A percentile compares a stretch with the other conserved stretches of the same genome.
phyloP scores from a whole-genome alignment of 2,329 filamentous ascomycete genomes.

The Trichothecium roseum region DNA sequence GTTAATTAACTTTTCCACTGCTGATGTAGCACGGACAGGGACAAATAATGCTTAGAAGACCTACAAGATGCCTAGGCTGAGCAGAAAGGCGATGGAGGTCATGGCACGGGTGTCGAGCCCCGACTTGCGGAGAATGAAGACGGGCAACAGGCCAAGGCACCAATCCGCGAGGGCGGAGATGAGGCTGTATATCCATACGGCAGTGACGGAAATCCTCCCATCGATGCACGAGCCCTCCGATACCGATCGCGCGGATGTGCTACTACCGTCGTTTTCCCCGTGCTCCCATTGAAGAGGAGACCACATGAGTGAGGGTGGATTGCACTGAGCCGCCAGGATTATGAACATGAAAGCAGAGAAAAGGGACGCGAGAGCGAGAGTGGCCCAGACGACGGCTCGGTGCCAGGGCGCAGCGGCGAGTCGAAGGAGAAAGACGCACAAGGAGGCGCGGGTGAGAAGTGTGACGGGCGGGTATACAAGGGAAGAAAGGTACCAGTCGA shows the following conservation, averaged over 20 bases:
- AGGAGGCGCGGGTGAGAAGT: conserved; percentile 26
- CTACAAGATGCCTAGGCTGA: conserved; percentile 40
- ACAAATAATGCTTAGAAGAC: too few species aligned
- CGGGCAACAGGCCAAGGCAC: conserved; percentile 36
- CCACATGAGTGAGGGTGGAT: conserved; percentile 38
- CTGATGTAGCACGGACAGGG: too few species aligned
- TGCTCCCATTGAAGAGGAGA: conserved; percentile 23
- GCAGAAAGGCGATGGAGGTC: conserved; percentile 30
- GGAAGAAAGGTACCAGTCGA: conserved; percentile 28
- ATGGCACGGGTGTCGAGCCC: conserved; percentile 37
- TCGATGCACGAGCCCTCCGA: conserved; percentile 28
- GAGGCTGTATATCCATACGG: conserved; percentile 34
- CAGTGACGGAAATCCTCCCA: conserved; percentile 24
- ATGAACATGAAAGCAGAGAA: conserved; percentile 31
- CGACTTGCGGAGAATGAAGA: conserved; percentile 39
- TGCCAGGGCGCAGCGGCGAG: conserved; percentile 23
- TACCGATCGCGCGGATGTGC: too few species aligned
- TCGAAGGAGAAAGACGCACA: conserved; percentile 29
- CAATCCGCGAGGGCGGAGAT: conserved; percentile 35
- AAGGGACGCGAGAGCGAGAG: conserved; percentile 22
- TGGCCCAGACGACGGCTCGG: conserved; percentile 19
- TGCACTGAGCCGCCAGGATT: conserved; percentile 38
- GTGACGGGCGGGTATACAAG: conserved; percentile 28
- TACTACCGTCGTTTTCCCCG: too few species aligned
- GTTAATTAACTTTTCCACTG: neutral